Base-by-base conservation (phyloP, 164 flowering plant genomes). In the Pachysandra terminalis region DNA sequence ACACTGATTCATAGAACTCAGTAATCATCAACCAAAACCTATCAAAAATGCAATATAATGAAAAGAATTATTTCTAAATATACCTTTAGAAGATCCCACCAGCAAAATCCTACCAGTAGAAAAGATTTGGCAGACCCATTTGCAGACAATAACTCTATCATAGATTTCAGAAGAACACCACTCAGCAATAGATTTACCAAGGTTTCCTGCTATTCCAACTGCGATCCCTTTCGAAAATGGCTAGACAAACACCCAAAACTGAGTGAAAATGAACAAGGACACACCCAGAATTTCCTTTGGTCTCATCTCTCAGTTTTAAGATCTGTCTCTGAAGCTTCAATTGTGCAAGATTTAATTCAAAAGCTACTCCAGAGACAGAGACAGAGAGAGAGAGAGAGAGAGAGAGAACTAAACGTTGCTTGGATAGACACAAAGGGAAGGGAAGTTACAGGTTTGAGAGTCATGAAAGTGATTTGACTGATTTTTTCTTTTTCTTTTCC, bases 71-170 rank as follows among this genome's bases (percentile, higher is more conserved):
- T 32, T 32, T 32, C 3, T 3, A 32, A 32, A 32, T 40, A 48
- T 65, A 75, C 78, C 78, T 24, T 78, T 78, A 45, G 81, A 78
- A 52, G 81, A 78, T 59, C 81, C 78, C 40, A 75, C 71, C 24
- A 78, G 63, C 13, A 78, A 35, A 71, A 75, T 72, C 45, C 71
- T 59, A 24, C 15, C 12, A 3, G 66, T 58, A 19, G 72, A 63
- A 23, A 78, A 68, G 63, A 68, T 71, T 12, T 56, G 45, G 40
- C 24, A 49, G 41, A 59, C 63, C 74, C 77, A 77, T 25, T 70
- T 66, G 69, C 74, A 77, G 59, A 56, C 23, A 16, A 3, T 21
- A 54, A 54, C 45, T 5, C 5, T 40, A 40, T 40, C 45, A 10
- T 15, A 13, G 17, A 45, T 10, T 10, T 45, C 51, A 10, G 14